Percentiles rank a stretch among this genome's conserved stretches.
Evolutionary conservation across 768 basidiomycete genomes (phyloP).

Genomic region (Lactarius evosmus): DNA sequence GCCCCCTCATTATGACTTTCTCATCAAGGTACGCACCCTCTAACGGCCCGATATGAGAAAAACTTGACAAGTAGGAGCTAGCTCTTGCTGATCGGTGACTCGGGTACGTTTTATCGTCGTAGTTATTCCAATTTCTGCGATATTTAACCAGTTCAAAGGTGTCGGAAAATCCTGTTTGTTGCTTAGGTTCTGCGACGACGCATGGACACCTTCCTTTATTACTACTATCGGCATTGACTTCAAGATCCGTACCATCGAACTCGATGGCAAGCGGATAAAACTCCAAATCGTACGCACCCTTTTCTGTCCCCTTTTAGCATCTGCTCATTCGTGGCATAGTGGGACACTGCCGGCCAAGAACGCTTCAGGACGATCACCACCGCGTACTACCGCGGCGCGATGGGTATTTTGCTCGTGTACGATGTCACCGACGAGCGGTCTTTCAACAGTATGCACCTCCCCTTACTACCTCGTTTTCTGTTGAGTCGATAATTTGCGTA

Average conservation of each 20-base stretch:
- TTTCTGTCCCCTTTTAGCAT: background rate
- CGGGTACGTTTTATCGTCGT: constrained; percentile 49
- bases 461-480: background rate
- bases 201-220: constrained; percentile 99
- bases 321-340: constrained; percentile 47
- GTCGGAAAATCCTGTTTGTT: constrained; percentile 97
- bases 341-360: constrained; percentile 99
- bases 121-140: background rate
- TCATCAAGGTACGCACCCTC: constrained; percentile 72
- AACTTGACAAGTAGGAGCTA: constrained; percentile 36
- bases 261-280: constrained; percentile 97
- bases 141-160: constrained; percentile 44
- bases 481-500: constrained; percentile 33
- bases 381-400: constrained; percentile 98
- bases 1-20: constrained; percentile 94
- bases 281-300: constrained; percentile 83
- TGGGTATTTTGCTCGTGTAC: constrained; percentile 98
- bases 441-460: constrained; percentile 77
- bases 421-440: constrained; percentile 94
- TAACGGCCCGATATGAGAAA: constrained; percentile 6
- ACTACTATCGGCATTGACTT: constrained; percentile 99
- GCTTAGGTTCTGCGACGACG: constrained; percentile 97
- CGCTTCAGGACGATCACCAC: constrained; percentile 98
- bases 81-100: constrained; percentile 95
- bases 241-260: constrained; percentile 98